A percentile compares a stretch with the other conserved stretches of the same genome.
These are phyloP conservation scores for Candida ovalis DNA, from an alignment of 805 yeast genomes.

Conservation along the genomic window DNA sequence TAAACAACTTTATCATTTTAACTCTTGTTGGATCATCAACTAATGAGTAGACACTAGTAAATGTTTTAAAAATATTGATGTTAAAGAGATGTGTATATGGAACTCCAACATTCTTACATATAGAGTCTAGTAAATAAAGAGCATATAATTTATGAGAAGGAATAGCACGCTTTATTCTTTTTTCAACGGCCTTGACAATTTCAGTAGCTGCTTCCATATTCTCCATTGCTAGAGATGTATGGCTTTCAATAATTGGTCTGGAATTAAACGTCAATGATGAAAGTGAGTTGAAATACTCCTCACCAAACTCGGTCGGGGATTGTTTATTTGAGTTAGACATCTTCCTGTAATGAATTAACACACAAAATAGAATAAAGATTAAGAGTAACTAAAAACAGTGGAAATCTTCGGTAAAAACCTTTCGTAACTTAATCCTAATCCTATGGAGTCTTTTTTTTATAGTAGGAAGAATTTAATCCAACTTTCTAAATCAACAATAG, in stretches of 20 bases:
- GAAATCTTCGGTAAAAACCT: neutral
- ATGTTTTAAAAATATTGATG: conserved; percentile 61
- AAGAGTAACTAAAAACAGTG: neutral
- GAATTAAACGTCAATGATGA: conserved; percentile 83
- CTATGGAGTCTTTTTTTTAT: neutral
- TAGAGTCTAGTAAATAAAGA: conserved; percentile 82
- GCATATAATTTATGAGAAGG: conserved; percentile 84
- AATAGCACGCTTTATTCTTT: conserved; percentile 68
- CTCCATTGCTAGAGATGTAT: conserved; percentile 85
- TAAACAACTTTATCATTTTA: conserved; percentile 72
- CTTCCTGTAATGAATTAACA: neutral
- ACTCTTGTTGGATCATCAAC: conserved; percentile 73
- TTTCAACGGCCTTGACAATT: conserved; percentile 70
- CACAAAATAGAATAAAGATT: neutral
- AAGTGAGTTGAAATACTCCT: conserved; percentile 70
- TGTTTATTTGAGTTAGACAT: conserved; percentile 1
- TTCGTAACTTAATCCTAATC: too few species aligned
- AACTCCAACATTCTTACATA: conserved; percentile 83
- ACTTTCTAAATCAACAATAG: neutral
- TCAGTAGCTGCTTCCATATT: conserved; percentile 73
- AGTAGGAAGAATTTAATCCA: neutral
- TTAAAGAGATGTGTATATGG: conserved; percentile 85
- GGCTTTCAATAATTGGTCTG: conserved; percentile 79
- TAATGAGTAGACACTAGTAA: conserved; percentile 71
- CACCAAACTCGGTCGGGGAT: conserved; percentile 32